Percentiles rank a stretch among this genome's conserved stretches.
These are phyloP conservation scores for Piloderma croceum DNA, from an alignment of 768 basidiomycete genomes.

Conservation along the genomic window DNA sequence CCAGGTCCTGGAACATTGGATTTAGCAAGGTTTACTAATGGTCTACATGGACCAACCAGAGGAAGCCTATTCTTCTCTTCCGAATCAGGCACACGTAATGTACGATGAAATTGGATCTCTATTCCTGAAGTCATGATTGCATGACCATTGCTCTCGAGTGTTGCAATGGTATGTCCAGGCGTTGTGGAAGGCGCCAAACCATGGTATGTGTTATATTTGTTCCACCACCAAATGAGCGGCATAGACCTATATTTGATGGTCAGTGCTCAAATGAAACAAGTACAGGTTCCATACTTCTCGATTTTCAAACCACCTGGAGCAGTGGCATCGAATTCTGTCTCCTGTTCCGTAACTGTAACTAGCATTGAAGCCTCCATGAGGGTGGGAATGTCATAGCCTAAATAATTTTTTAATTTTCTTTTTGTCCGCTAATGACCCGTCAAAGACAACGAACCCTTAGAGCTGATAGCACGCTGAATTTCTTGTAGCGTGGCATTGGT, in stretches of 20 bases:
- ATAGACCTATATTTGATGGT: too few species aligned
- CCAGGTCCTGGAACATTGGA: conserved; percentile 5
- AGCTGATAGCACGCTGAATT: too few species aligned
- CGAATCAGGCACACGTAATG: conserved; percentile 13
- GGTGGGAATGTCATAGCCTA: too few species aligned
- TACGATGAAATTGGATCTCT: conserved; percentile 11
- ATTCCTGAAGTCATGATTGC: conserved; percentile 2
- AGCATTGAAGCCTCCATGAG: conserved; percentile 2
- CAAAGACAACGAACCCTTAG: too few species aligned
- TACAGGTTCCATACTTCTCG: conserved; percentile 4
- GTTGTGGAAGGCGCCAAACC: too few species aligned
- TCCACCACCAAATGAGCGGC: too few species aligned
- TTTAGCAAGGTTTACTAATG: neutral
- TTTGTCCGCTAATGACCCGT: too few species aligned
- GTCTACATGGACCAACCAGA: conserved; percentile 3
- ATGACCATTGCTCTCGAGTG: neutral
- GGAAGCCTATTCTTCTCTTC: too few species aligned
- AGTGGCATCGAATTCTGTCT: conserved; percentile 8
- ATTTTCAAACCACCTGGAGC: conserved; percentile 9
- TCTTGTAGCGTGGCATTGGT: too few species aligned
- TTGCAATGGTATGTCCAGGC: conserved; percentile 7
- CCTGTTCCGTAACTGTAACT: conserved; percentile 6
- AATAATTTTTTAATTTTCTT: too few species aligned
- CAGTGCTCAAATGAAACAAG: conserved; percentile 11
- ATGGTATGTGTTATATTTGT: too few species aligned